These are phyloP conservation scores for Trypanosoma cruzi DNA, from an alignment of 208 protist genomes.

Conservation along the genomic window DNA sequence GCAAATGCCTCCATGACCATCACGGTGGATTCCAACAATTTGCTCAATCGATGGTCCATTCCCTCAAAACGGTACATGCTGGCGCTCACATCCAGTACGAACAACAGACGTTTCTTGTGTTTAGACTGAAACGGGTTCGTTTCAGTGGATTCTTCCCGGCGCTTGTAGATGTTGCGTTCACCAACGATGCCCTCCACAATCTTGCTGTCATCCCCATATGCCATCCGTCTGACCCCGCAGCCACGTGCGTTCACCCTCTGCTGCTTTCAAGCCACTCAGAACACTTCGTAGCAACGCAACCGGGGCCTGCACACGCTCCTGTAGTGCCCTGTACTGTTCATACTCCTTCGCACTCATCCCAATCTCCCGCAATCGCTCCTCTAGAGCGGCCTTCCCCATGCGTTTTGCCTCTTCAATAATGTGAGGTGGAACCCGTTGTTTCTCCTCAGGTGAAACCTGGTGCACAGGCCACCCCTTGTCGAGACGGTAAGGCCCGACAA, in stretches of 20 bases:
- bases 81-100: slow-evolving; percentile 92
- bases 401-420: slow-evolving; percentile 73
- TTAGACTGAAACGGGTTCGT: slow-evolving; percentile 56
- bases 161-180: slow-evolving; percentile 92
- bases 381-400: slow-evolving; percentile 79
- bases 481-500: slow-evolving; percentile 90
- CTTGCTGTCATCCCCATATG: slow-evolving; percentile 92
- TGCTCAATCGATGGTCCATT: slow-evolving; percentile 86
- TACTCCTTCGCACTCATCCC: slow-evolving; percentile 78
- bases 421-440: slow-evolving; percentile 79
- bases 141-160: slow-evolving; percentile 80
- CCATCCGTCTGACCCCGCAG: slow-evolving; percentile 88
- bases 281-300: slow-evolving; percentile 70
- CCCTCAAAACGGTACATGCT: slow-evolving; percentile 96
- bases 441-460: slow-evolving; percentile 89
- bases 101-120: slow-evolving; percentile 87
- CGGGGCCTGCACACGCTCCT: slow-evolving; percentile 62
- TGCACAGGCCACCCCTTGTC: slow-evolving; percentile 87
- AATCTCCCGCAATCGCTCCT: slow-evolving; percentile 69
- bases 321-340: slow-evolving; percentile 54
- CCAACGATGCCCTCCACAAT: slow-evolving; percentile 93
- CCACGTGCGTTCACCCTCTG: slow-evolving; percentile 87
- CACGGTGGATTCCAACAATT: slow-evolving; percentile 84
- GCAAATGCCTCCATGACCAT: slow-evolving; percentile 94
- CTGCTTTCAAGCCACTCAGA: slow-evolving; percentile 78